Conservation (phyloP, 2,329 filamentous ascomycete genomes). For the Sporothrix globosa region DNA sequence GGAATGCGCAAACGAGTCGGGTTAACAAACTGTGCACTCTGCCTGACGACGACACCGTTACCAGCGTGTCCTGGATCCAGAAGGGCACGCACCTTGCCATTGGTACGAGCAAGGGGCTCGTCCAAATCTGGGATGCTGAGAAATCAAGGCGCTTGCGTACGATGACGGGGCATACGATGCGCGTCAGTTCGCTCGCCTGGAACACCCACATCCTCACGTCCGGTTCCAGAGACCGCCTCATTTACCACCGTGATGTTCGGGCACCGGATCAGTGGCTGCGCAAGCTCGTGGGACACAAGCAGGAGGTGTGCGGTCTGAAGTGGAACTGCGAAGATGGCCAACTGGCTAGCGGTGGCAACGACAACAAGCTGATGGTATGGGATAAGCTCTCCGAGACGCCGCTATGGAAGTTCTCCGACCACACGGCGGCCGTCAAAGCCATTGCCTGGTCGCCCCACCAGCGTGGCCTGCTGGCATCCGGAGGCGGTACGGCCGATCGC, state of each 20-base stretch:
- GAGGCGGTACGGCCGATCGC: constrained; percentile 91
- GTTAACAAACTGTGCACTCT: constrained; percentile 90
- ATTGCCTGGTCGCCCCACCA: constrained; percentile 98
- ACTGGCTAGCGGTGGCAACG: constrained; percentile 92
- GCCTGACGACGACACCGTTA: constrained; percentile 82
- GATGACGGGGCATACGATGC: constrained; percentile 94
- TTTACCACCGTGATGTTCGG: constrained; percentile 94
- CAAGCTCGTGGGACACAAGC: constrained; percentile 90
- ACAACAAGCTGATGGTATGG: constrained; percentile 99
- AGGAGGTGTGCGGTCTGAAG: constrained; percentile 93
- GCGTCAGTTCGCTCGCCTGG: constrained; percentile 94
- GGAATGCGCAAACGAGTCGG: constrained; percentile 88
- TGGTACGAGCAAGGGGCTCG: constrained; percentile 88
- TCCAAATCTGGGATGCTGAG: constrained; percentile 97
- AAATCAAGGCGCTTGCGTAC: constrained; percentile 81
- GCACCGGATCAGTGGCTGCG: constrained; percentile 87
- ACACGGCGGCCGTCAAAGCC: constrained; percentile 94
- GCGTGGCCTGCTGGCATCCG: constrained; percentile 88
- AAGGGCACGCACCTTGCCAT: constrained; percentile 94
- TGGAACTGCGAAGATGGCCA: constrained; percentile 98
- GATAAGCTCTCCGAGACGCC: constrained; percentile 93
- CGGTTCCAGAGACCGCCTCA: constrained; percentile 87
- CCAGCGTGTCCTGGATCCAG: constrained; percentile 98
- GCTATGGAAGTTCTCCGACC: constrained; percentile 90
- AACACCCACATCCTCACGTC: constrained; percentile 97